Base-by-base conservation (phyloP, 768 basidiomycete species). In the Leccinum rimulosum region DNA sequence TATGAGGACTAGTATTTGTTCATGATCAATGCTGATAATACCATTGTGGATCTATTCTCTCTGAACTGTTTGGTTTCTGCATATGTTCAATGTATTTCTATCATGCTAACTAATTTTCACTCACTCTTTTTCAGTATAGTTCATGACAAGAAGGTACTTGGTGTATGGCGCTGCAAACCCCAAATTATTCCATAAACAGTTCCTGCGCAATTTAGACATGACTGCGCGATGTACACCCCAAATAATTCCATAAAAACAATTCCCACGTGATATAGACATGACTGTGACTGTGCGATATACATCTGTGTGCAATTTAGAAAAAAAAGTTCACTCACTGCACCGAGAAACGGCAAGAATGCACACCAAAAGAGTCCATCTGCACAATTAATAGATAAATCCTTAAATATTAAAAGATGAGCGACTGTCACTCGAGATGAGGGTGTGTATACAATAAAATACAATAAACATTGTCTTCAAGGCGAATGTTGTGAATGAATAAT, bases 41-140 rank as follows among this genome's bases (percentile, higher is more conserved):
- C 97, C 2, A 91, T 89, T 8, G 95, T 96, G 38, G 87, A 94
- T 55, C 88, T 91, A 22, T 77, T 88, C 63, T 93, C 94, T 2
- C 77, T 95, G 49, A 98, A 96, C 69, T 86, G 93, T 19, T 80
- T 98, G 58, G 88, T 98, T 59, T 96, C 95, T 67, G 91, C 93
- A 89, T 96, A 76, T 66, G 2, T 14, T 25, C 11, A 50, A 30
- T 58, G 59, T 25, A 50, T n/a, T 31, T 50, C 15, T 47, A 11
- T 50, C 15, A 3, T 40, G 15, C 2, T 31, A 8, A n/a, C 30
- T n/a, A 22, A 49, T 35, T 6, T 27, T 50, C 7, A 35, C 25
- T 36, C 17, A 17, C 3, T 30, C 19, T 38, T 55, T 57, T 52
- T 17, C 54, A 98, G 95, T 8, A 96, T 97, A 94, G 89, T 97